Conservation (phyloP, 768 basidiomycete genomes). For the Russula virescens region DNA sequence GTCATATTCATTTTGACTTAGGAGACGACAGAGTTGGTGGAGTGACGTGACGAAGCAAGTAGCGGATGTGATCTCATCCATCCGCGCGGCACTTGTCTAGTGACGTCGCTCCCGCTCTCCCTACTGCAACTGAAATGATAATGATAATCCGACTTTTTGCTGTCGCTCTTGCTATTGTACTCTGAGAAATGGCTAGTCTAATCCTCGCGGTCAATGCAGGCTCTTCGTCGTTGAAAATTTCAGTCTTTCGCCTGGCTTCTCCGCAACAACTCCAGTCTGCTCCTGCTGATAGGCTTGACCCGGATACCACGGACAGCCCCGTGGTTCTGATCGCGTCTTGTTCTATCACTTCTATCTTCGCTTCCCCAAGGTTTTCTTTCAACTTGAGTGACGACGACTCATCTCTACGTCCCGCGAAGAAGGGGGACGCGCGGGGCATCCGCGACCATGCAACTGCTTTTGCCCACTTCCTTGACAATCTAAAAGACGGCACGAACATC, state of each 20-base stretch:
- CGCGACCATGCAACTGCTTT: slow-evolving; percentile 60
- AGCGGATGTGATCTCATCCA: no score
- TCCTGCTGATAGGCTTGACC: neutral
- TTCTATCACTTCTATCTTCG: slow-evolving; percentile 51
- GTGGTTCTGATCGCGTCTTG: slow-evolving; percentile 37
- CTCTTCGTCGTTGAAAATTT: slow-evolving; percentile 82
- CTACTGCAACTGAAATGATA: no score
- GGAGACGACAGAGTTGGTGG: no score
- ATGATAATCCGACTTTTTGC: no score
- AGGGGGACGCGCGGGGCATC: slow-evolving; percentile 28
- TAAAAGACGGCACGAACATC: slow-evolving; percentile 40
- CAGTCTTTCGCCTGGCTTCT: slow-evolving; percentile 45
- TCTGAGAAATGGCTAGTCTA: slow-evolving; percentile 25
- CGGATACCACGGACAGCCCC: slow-evolving; percentile 28
- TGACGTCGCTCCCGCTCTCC: no score
- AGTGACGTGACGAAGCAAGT: no score
- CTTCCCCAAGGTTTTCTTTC: slow-evolving; percentile 31
- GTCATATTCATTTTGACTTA: no score
- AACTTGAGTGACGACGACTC: slow-evolving; percentile 24
- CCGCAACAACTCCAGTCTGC: slow-evolving; percentile 21
- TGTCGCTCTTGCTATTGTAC: no score
- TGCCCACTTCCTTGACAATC: slow-evolving; percentile 47
- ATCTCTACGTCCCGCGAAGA: slow-evolving; percentile 30
- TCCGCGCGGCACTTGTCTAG: no score
- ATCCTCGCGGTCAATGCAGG: slow-evolving; percentile 75